A percentile compares a stretch with the other conserved stretches of the same genome.
phyloP scores from a whole-genome alignment of 2,329 filamentous ascomycete genomes.

The Pezicula radicicola region DNA sequence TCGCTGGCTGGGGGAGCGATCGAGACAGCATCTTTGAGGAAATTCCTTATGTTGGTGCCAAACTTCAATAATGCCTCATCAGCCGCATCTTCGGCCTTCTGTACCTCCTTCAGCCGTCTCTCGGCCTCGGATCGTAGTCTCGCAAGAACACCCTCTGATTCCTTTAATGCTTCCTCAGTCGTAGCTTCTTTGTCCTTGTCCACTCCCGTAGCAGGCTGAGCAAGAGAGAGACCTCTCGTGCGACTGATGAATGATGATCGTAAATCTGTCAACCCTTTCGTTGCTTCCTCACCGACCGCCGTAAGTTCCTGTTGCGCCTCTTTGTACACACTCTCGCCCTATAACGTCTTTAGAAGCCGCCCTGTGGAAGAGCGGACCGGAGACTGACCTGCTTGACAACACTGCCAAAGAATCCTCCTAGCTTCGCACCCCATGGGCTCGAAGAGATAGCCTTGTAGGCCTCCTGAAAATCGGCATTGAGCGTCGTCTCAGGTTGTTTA shows the following conservation, averaged over 20 bases:
- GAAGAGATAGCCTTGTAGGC: constrained; percentile 91
- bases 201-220: constrained; percentile 23
- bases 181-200: constrained; percentile 37
- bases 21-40: constrained; percentile 84
- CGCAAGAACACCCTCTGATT: constrained; percentile 66
- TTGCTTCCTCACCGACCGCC: constrained; percentile 76
- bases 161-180: constrained; percentile 43
- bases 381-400: constrained; percentile 85
- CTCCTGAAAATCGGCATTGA: constrained; percentile 89
- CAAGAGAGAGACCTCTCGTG: constrained; percentile 67
- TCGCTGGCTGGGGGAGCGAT: constrained; percentile 70
- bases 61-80: constrained; percentile 94
- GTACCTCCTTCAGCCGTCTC: constrained; percentile 82
- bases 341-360: constrained; percentile 5
- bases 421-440: constrained; percentile 84
- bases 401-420: constrained; percentile 85
- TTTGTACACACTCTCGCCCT: constrained; percentile 81
- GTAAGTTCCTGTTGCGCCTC: constrained; percentile 83
- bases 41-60: constrained; percentile 84
- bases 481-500: constrained; percentile 46
- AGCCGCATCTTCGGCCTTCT: constrained; percentile 90
- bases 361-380: not conserved
- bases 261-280: constrained; percentile 73
- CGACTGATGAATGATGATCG: constrained; percentile 65
- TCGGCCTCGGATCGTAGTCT: constrained; percentile 74